A percentile compares a stretch with the other conserved stretches of the same genome.
These are phyloP conservation scores for Mortierella antarctica DNA, from an alignment of 192 early-diverging fungal genomes.

Conservation along the genomic window DNA sequence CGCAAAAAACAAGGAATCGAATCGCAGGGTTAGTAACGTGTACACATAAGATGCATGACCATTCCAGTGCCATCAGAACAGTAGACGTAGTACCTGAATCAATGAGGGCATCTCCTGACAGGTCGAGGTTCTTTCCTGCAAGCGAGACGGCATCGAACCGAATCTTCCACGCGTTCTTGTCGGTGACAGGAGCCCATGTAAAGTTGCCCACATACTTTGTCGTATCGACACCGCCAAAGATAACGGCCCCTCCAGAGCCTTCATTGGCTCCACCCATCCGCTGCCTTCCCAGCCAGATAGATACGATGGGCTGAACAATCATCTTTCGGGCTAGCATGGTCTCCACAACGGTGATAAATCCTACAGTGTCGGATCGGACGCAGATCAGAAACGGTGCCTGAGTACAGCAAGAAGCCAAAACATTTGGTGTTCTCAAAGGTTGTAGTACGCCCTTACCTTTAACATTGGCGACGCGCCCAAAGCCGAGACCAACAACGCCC, in stretches of 20 bases:
- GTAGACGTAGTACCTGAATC: constrained; percentile 23
- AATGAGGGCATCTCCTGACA: constrained; percentile 45
- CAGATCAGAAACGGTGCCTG: neutral
- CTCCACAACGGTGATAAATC: constrained; percentile 31
- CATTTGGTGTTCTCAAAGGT: neutral
- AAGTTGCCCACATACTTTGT: constrained; percentile 50
- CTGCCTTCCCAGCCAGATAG: constrained; percentile 43
- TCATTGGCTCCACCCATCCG: constrained; percentile 32
- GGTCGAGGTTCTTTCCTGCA: constrained; percentile 28
- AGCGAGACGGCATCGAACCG: constrained; percentile 34
- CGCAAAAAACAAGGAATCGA: neutral
- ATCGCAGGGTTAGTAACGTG: neutral
- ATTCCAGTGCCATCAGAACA: neutral
- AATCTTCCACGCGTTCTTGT: constrained; percentile 42
- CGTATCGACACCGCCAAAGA: constrained; percentile 50
- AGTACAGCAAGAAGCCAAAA: neutral
- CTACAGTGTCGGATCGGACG: neutral
- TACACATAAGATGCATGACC: neutral
- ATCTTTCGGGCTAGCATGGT: constrained; percentile 18
- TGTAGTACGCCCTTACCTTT: constrained; percentile 14
- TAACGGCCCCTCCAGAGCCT: constrained; percentile 38
- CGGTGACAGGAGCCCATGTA: constrained; percentile 30
- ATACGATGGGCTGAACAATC: constrained; percentile 44
- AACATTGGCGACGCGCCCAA: constrained; percentile 30
- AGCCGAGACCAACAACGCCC: constrained; percentile 40